A percentile compares a stretch with the other conserved stretches of the same genome.
These are phyloP conservation scores for Quillaja saponaria DNA, from an alignment of 306 rosid genomes.

Conservation along the genomic window DNA sequence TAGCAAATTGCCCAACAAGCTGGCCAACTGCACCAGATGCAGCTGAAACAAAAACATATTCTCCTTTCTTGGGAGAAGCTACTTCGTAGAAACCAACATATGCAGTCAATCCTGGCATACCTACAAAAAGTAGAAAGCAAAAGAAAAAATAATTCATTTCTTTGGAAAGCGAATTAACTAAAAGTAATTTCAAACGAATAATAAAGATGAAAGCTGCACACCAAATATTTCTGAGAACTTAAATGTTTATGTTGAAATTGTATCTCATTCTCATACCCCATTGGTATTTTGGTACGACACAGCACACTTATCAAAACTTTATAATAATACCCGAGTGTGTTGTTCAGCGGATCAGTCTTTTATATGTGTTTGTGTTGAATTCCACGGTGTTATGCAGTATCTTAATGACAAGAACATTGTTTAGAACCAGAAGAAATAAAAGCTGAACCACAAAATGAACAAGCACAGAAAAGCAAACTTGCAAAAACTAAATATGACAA, in stretches of 20 bases:
- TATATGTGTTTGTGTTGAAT: background rate
- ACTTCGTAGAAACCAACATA: conserved; percentile 51
- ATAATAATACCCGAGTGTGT: background rate
- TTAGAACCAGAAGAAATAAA: too few relatives aligned
- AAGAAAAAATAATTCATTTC: background rate
- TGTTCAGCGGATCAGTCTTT: background rate
- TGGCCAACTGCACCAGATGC: conserved; percentile 60
- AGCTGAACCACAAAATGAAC: too few relatives aligned
- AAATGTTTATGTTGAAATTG: background rate
- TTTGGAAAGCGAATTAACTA: background rate
- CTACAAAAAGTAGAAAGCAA: background rate
- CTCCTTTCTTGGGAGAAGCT: conserved; percentile 54
- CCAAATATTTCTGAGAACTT: background rate
- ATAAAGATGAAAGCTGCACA: background rate
- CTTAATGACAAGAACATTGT: too few relatives aligned
- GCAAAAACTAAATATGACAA: too few relatives aligned
- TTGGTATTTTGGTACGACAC: too few relatives aligned
- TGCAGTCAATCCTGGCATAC: conserved; percentile 64
- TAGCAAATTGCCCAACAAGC: conserved; percentile 55
- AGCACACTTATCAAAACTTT: too few relatives aligned
- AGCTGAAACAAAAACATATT: conserved; percentile 54
- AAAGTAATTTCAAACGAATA: background rate
- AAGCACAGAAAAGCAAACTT: too few relatives aligned
- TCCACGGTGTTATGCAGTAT: too few relatives aligned
- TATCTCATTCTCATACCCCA: conserved; percentile 8